Base-by-base conservation (phyloP, 78 protist species). In the Trichosphaerium sp. region DNA sequence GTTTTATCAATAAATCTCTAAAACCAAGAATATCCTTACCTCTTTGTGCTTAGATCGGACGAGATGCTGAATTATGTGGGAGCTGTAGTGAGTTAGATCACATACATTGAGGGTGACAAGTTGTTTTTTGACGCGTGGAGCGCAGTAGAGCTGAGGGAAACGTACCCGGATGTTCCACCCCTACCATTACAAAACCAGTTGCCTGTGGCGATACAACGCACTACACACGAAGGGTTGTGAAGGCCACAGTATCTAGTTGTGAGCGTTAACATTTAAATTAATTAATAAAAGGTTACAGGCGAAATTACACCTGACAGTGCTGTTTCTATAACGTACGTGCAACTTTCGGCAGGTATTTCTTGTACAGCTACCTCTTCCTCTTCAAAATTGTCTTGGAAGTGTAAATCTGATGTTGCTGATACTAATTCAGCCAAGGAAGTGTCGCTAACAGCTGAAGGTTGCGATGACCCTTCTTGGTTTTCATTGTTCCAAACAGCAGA, bases 111-210 rank as follows among this genome's bases (percentile, higher is more conserved):
- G 23, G 7, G 7, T 29, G 58, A 7, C 7, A 7, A 15, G 4
- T 29, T 7, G 58, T 7, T 4, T 6, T 29, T 52, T 29, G 7
- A 32, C 7, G 58, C 29, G 4, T 52, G n/a, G n/a, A n/a, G n/a
- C n/a, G n/a, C n/a, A n/a, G n/a, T n/a, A n/a, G n/a, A n/a, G n/a
- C n/a, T n/a, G n/a, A n/a, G n/a, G 4, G 26, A 4, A 29, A 52
- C 4, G 23, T 4, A 29, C 31, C 80, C 91, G 2, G 69, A 42
- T 6, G 87, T 78, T 63, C 51, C 69, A 7, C 88, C 92, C 3
- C 84, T 79, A 11, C 89, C 77, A 73, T 96, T 96, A 75, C 99
- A 96, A 76, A 96, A 93, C 99, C 99, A 96, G 52, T 85, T 83
- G 21, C 74, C 76, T 58, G 93, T 82, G 5, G 43, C 51, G 29